phyloP scores from a whole-genome alignment of 208 protist genomes.

The Leptomonas seymouri region DNA sequence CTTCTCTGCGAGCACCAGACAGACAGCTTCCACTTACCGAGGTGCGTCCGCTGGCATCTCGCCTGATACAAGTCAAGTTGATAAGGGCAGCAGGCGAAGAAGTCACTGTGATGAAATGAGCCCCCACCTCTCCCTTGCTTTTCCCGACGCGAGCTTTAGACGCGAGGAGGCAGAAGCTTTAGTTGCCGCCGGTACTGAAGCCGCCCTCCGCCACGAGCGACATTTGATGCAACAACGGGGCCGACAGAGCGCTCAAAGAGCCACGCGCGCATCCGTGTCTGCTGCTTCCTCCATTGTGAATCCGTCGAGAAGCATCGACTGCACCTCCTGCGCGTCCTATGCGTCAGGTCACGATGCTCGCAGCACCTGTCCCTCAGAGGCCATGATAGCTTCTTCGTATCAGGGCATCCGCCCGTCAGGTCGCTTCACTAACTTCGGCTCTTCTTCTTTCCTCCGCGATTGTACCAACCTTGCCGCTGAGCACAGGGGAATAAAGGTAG shows the following conservation, averaged over 20 bases:
- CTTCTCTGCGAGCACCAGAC: background rate
- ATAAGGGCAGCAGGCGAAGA: background rate
- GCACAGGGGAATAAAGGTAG: background rate
- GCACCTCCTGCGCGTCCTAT: background rate
- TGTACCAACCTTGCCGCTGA: background rate
- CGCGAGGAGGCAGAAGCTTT: background rate
- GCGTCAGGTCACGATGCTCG: background rate
- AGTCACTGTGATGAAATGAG: background rate
- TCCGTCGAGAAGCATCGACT: background rate
- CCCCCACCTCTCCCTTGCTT: background rate
- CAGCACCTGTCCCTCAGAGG: background rate
- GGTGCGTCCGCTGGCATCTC: background rate
- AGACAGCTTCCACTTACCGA: background rate
- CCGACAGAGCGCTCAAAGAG: background rate
- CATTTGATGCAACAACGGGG: background rate
- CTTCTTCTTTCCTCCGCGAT: background rate
- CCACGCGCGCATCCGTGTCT: background rate
- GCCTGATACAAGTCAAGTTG: too few relatives aligned
- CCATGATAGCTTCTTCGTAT: background rate
- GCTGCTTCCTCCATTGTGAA: background rate
- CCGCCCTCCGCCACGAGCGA: slow-evolving; percentile 26
- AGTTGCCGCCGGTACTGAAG: slow-evolving; percentile 10
- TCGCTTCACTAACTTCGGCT: background rate
- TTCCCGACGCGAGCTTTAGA: background rate
- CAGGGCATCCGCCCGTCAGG: background rate